A percentile compares a stretch with the other conserved stretches of the same genome.
phyloP scores from a whole-genome alignment of 257 asterid species.

The Vinca minor region DNA sequence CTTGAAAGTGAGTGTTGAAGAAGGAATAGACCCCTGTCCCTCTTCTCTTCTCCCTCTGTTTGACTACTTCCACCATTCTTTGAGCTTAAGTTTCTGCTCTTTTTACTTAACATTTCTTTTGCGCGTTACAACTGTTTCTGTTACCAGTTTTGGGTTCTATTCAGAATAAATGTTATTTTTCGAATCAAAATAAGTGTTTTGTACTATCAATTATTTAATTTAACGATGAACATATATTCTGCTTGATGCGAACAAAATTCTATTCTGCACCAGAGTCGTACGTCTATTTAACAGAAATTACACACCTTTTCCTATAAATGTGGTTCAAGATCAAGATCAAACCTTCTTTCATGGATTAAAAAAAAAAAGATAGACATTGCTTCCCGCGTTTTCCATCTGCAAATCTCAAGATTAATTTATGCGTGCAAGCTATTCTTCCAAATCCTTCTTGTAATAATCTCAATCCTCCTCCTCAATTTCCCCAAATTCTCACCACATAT shows the following conservation, averaged over 20 bases:
- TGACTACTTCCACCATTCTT: slow-evolving; percentile 21
- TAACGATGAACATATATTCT: too few relatives aligned
- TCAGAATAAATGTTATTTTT: background rate
- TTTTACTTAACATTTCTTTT: slow-evolving; percentile 2
- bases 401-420: slow-evolving; percentile 32
- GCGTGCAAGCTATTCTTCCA: slow-evolving; percentile 87
- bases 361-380: slow-evolving; percentile 38
- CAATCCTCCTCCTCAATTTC: background rate
- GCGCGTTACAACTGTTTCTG: slow-evolving; percentile 29
- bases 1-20: too few relatives aligned
- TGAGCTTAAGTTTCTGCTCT: slow-evolving; percentile 32
- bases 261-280: too few relatives aligned
- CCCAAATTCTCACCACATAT: slow-evolving; percentile 13
- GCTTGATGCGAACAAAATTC: too few relatives aligned
- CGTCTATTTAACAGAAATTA: too few relatives aligned
- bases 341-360: slow-evolving; percentile 3
- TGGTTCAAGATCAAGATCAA: slow-evolving; percentile 12
- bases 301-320: slow-evolving; percentile 12
- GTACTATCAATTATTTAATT: too few relatives aligned
- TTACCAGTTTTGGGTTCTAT: too few relatives aligned
- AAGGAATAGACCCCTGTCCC: too few relatives aligned
- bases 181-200: background rate
- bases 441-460: slow-evolving; percentile 11
- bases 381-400: slow-evolving; percentile 64
- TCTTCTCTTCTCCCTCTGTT: background rate